Percentiles rank a stretch among this genome's conserved stretches.
These are phyloP conservation scores for Elaeagnus macrophylla DNA, from an alignment of 306 rosid genomes.

Conservation along the genomic window DNA sequence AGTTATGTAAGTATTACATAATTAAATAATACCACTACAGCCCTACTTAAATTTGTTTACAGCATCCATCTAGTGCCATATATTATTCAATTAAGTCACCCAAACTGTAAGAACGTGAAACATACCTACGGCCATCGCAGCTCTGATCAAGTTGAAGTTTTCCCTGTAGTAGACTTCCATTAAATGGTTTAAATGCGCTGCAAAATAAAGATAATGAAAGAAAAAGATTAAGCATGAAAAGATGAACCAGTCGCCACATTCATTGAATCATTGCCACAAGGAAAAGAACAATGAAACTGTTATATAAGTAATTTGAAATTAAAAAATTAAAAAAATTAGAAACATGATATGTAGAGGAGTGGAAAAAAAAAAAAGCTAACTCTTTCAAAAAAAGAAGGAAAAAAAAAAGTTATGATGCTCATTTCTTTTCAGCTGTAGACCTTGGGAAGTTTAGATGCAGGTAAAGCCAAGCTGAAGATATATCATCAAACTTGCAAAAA, in stretches of 20 bases:
- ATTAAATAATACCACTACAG: not conserved
- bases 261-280: not conserved
- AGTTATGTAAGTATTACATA: not conserved
- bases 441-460: no score
- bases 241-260: not conserved
- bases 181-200: constrained; percentile 94
- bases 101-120: constrained; percentile 11
- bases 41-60: no score
- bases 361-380: not conserved
- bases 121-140: constrained; percentile 56
- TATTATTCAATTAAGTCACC: no score
- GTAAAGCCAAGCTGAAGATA: no score
- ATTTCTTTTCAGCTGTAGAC: no score
- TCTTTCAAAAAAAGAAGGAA: no score
- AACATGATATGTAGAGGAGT: not conserved
- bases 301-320: no score
- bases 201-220: constrained; percentile 15
- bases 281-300: not conserved
- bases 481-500: no score
- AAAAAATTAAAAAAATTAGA: not conserved
- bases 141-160: constrained; percentile 53
- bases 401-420: no score
- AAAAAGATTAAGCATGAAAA: not conserved
- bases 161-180: constrained; percentile 65
- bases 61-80: constrained; percentile 3